Percentiles rank a stretch among this genome's conserved stretches.
These are phyloP conservation scores for Citrullus colocynthis DNA, from an alignment of 306 rosid genomes.

Conservation along the genomic window DNA sequence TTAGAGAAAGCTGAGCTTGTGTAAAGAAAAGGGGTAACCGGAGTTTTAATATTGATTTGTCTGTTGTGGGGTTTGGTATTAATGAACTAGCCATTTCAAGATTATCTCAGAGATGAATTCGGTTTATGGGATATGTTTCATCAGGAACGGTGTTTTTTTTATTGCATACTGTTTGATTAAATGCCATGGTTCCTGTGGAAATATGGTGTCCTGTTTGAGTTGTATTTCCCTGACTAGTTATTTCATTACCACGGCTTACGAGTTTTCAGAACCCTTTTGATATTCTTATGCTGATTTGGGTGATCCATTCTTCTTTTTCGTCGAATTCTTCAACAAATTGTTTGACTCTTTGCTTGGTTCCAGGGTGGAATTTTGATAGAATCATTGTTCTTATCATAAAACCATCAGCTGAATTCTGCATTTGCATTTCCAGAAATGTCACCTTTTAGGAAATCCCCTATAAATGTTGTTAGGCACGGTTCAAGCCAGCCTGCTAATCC, in stretches of 20 bases:
- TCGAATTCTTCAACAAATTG: neutral
- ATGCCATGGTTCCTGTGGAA: neutral
- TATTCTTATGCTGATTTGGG: neutral
- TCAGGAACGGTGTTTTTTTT: neutral
- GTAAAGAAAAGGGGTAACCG: neutral
- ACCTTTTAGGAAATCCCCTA: slow-evolving; percentile 4
- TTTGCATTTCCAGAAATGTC: slow-evolving; percentile 4
- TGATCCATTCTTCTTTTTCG: neutral
- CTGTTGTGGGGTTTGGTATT: neutral
- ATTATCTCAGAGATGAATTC: neutral
- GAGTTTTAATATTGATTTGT: neutral
- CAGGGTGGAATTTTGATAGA: neutral
- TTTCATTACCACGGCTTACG: neutral
- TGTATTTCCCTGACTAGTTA: neutral
- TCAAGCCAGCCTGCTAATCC: neutral
- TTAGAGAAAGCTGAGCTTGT: neutral
- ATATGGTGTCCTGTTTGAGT: neutral
- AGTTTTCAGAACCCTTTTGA: neutral
- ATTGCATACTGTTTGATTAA: neutral
- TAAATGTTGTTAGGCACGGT: neutral
- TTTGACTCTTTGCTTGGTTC: too few species aligned
- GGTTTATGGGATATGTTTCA: neutral
- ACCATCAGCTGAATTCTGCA: neutral
- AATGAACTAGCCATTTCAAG: neutral
- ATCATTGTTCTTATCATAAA: neutral